These are phyloP conservation scores for Populus hybrid DNA, from an alignment of 441 rosid species.

Conservation along the genomic window DNA sequence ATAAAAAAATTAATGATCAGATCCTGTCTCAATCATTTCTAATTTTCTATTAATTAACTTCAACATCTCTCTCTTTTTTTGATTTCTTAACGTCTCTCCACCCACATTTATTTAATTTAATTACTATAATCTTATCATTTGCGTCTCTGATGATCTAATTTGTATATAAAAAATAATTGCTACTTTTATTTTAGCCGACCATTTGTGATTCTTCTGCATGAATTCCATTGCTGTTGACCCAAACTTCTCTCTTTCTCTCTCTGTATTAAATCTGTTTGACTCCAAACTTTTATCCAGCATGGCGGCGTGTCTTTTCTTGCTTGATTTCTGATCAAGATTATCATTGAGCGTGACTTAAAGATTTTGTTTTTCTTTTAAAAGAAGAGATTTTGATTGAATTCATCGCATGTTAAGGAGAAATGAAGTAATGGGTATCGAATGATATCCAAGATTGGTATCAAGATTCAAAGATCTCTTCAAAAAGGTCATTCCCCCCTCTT, in stretches of 20 bases:
- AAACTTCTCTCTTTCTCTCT: not conserved
- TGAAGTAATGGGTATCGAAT: slow-evolving; percentile 9
- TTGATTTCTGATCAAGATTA: slow-evolving; percentile 20
- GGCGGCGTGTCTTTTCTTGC: slow-evolving; percentile 30
- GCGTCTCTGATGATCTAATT: not conserved
- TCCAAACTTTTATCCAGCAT: not conserved
- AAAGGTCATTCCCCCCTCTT: slow-evolving; percentile 13
- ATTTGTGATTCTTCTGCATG: not conserved
- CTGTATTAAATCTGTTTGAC: slow-evolving; percentile 8
- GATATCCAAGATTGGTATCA: not conserved
- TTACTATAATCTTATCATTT: not conserved
- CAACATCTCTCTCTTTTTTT: not conserved
- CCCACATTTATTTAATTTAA: not conserved
- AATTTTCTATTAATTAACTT: not conserved
- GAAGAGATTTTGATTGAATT: not conserved
- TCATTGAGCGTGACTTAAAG: not conserved
- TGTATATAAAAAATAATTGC: not conserved
- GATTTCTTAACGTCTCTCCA: not conserved
- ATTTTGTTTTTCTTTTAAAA: not conserved
- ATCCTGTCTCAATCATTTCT: not conserved
- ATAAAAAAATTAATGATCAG: not conserved
- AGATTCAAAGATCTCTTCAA: slow-evolving; percentile 1
- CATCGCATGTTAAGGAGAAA: not conserved
- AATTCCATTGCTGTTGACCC: not conserved
- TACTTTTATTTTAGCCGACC: not conserved